A percentile compares a stretch with the other conserved stretches of the same genome.
Conservation (phyloP, 2,329 filamentous ascomycete genomes). For the Lecanoromycetidae sp. region DNA sequence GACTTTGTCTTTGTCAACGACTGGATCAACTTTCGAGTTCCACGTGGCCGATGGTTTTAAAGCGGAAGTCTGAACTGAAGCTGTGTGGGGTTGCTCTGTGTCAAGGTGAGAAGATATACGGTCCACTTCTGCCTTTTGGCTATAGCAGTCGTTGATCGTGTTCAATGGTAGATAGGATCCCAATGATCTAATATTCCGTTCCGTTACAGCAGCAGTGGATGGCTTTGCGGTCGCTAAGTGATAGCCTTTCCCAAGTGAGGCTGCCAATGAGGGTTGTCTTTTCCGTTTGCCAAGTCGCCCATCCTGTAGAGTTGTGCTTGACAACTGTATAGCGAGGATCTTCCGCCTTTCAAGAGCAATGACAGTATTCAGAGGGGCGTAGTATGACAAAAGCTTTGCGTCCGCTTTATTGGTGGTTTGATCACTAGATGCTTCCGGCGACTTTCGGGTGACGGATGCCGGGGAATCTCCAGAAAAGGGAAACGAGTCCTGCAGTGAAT, state of each 20-base stretch:
- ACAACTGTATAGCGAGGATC: slow-evolving; percentile 35
- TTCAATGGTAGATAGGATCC: background rate
- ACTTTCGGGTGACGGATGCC: background rate
- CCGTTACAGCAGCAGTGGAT: background rate
- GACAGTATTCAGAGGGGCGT: slow-evolving; percentile 32
- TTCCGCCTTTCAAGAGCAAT: slow-evolving; percentile 31
- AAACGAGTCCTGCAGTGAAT: slow-evolving; percentile 32
- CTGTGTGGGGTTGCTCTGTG: background rate
- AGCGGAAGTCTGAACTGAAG: background rate
- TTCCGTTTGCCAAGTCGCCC: slow-evolving; percentile 14
- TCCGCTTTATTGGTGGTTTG: background rate
- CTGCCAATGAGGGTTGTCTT: slow-evolving; percentile 15
- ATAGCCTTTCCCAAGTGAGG: slow-evolving; percentile 16
- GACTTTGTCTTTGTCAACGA: slow-evolving; percentile 1
- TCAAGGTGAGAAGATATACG: background rate
- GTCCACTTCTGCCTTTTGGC: background rate
- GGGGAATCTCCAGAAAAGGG: slow-evolving; percentile 16
- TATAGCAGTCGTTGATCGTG: background rate
- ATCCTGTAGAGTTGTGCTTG: slow-evolving; percentile 5
- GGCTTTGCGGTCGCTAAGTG: background rate
- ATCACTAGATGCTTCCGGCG: background rate
- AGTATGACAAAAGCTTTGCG: slow-evolving; percentile 24
- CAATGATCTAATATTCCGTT: background rate
- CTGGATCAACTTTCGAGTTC: background rate
- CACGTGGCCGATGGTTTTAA: background rate